Evolutionary conservation across 805 yeast genomes (phyloP).

Genomic region (Komagataella kurtzmanii): DNA sequence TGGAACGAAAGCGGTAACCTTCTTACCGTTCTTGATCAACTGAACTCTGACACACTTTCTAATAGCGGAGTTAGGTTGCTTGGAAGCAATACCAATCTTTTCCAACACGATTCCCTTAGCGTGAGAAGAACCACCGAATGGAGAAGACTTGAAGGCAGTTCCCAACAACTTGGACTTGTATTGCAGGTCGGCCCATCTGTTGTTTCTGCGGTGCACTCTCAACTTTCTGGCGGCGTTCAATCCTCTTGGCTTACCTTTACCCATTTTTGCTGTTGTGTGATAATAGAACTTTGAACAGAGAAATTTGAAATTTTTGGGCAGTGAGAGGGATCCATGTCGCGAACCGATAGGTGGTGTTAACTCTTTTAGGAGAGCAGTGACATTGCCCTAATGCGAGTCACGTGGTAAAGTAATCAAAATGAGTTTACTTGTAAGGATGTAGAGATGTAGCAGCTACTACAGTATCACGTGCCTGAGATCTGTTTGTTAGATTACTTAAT

Average conservation of each 20-base stretch:
- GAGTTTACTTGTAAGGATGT: neutral
- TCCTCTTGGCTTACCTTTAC: constrained; percentile 99
- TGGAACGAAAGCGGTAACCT: constrained; percentile 99
- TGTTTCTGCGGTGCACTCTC: constrained; percentile 99
- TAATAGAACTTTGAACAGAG: constrained; percentile 2
- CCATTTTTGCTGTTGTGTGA: constrained; percentile 48
- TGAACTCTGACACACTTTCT: constrained; percentile 99
- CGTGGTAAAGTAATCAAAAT: neutral
- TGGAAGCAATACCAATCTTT: constrained; percentile 99
- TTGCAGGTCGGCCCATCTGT: constrained; percentile 99
- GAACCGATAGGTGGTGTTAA: neutral
- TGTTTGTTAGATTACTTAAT: too few species aligned
- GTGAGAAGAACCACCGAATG: constrained; percentile 99
- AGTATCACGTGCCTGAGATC: neutral
- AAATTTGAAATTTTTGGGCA: neutral
- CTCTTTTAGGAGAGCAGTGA: neutral
- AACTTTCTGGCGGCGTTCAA: constrained; percentile 99
- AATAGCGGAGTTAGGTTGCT: constrained; percentile 99
- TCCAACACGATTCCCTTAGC: constrained; percentile 99
- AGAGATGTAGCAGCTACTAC: neutral
- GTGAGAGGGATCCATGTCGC: neutral
- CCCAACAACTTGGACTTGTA: constrained; percentile 99
- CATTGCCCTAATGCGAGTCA: neutral
- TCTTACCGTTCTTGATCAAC: constrained; percentile 99
- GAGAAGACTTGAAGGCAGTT: constrained; percentile 99